phyloP scores from a whole-genome alignment of 2,329 filamentous ascomycete genomes.

The Penicillium brevicompactum region DNA sequence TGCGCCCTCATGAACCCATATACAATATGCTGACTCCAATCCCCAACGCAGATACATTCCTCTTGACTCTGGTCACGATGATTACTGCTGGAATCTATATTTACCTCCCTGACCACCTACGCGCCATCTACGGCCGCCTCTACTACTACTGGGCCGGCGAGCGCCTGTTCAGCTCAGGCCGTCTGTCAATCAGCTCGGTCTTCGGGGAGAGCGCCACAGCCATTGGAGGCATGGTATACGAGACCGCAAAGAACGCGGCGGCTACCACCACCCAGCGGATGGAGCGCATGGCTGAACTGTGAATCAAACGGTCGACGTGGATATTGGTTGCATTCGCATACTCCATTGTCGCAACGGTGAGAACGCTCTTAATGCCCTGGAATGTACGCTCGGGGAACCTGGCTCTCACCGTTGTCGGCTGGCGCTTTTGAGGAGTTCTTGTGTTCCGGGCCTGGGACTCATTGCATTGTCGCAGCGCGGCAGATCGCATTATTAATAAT shows the following conservation, averaged over 20 bases:
- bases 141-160: conserved; percentile 97
- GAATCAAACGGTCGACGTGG: conserved; percentile 11
- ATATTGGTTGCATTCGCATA: conserved; percentile 7
- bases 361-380: neutral
- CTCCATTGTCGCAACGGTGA: neutral
- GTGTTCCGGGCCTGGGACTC: conserved; percentile 11
- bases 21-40: conserved; percentile 2
- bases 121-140: conserved; percentile 77
- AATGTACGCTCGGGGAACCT: conserved; percentile 4
- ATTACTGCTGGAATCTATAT: conserved; percentile 83
- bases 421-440: conserved; percentile 34
- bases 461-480: conserved; percentile 13
- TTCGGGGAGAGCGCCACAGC: conserved; percentile 34
- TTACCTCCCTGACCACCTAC: conserved; percentile 90
- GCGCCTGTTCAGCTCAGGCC: conserved; percentile 39
- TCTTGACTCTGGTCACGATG: conserved; percentile 87
- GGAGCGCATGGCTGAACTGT: conserved; percentile 35
- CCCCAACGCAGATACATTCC: conserved; percentile 70
- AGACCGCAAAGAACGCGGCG: conserved; percentile 49
- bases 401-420: conserved; percentile 17
- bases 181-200: conserved; percentile 36
- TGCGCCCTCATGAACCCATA: neutral
- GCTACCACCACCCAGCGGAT: conserved; percentile 35
- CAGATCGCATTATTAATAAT: conserved; percentile 10
- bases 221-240: conserved; percentile 50